Base-by-base conservation (phyloP, 768 basidiomycete genomes). In the Kwoniella europaea region DNA sequence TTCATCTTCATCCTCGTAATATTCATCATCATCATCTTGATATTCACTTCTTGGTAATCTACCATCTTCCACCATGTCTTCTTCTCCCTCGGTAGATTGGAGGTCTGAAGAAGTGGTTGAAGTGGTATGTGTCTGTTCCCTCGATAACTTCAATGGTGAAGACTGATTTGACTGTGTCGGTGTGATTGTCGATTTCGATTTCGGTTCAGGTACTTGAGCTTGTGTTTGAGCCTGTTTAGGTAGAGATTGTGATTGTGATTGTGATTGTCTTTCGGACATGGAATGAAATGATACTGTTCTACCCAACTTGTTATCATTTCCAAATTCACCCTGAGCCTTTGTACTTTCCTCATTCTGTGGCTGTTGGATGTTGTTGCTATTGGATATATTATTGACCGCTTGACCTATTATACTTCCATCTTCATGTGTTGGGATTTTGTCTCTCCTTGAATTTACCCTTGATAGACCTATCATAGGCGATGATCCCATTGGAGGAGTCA, bases 231-330 rank as follows among this genome's bases (percentile, higher is more conserved):
- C 44, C 44, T 46, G 46, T 9, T 50, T 50, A 4, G 12, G 46
- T 50, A 50, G 12, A 1, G 46, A 50, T 18, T 50, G 13, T 50
- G 46, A 50, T 13, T 46, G 12, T 46, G 7, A 27, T 46, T 50
- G 46, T 13, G 46, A 50, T 35, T 58, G 18, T 18, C 60, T 24
- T 52, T 70, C 63, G 3, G 60, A 27, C 16, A 24, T 44, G 7
- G 55, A 58, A 59, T 72, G 56, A 20, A 72, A 72, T 16, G 62
- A 65, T 27, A 72, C 71, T 64, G 63, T 57, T 20, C 66, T 44
- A 6, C 61, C 55, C 12, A 72, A 35, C 53, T 43, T 67, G 15
- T 56, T 59, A 4, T 42, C 68, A 29, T 46, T 18, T 20, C 35
- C 54, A 22, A 20, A 4, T 15, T 50, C 46, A 13, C 46, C 46